A percentile compares a stretch with the other conserved stretches of the same genome.
These are phyloP conservation scores for Trametes cubensis DNA, from an alignment of 768 basidiomycete species.

Conservation along the genomic window DNA sequence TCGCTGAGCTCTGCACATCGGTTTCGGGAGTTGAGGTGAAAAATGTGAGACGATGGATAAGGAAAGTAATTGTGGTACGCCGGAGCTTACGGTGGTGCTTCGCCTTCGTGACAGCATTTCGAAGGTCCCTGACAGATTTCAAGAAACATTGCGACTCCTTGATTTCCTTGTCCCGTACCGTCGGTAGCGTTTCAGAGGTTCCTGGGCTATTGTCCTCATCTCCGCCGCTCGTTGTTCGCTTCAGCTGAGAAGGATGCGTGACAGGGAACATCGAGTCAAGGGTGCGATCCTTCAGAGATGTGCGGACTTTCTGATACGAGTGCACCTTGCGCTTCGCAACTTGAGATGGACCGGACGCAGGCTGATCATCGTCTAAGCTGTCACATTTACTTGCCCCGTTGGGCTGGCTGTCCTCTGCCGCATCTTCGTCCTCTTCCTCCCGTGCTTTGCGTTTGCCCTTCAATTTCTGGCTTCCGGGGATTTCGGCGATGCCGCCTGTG, in stretches of 20 bases:
- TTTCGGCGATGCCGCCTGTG: constrained; percentile 51
- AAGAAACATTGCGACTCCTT: constrained; percentile 77
- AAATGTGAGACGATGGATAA: neutral
- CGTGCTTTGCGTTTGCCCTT: constrained; percentile 40
- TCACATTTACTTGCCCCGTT: neutral
- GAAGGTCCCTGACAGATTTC: constrained; percentile 70
- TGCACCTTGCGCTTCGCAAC: constrained; percentile 47
- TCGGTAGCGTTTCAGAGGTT: constrained; percentile 23
- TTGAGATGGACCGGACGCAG: constrained; percentile 3
- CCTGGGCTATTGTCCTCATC: constrained; percentile 45
- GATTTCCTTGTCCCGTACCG: constrained; percentile 50
- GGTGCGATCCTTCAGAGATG: constrained; percentile 83
- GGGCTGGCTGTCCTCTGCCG: constrained; percentile 25
- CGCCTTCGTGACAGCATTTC: constrained; percentile 58
- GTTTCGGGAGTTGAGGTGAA: neutral
- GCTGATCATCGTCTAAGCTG: neutral
- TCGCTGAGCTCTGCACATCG: constrained; percentile 69
- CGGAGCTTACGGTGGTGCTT: constrained; percentile 69
- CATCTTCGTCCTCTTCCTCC: constrained; percentile 33
- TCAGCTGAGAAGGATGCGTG: constrained; percentile 34
- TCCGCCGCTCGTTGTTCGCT: constrained; percentile 5
- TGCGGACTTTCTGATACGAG: constrained; percentile 91
- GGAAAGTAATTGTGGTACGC: neutral
- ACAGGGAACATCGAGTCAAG: constrained; percentile 94
- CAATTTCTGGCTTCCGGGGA: constrained; percentile 33